Base-by-base conservation (phyloP, 1,284 basidiomycete genomes). In the Tylopilus sp. region DNA sequence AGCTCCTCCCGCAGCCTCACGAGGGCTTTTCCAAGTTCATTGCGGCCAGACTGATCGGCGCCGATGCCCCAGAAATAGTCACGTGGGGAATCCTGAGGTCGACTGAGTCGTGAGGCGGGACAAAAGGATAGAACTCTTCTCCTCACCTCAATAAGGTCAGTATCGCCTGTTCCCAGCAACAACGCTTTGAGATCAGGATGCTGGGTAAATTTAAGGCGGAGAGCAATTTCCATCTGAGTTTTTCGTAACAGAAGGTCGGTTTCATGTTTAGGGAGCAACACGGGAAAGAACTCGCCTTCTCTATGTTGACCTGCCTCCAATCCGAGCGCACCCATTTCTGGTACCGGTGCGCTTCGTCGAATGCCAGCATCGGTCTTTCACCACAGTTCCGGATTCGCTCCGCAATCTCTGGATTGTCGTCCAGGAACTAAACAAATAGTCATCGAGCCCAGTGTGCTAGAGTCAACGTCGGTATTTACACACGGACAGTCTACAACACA, bases 31-130 rank as follows among this genome's bases (percentile, higher is more conserved):
- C 84, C 84, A n/a, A 86, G 75, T 63, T 86, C 82, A 54, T 86
- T 86, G 35, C 78, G 74, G 19, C 84, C 85, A 55, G 71, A 68
- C 15, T 74, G 67, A 63, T 86, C 79, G 35, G 71, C 66, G 15
- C 84, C 84, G 49, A 78, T 65, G 19, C 84, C 85, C 84, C 84
- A 86, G 62, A 85, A 86, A 31, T 81, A 72, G 59, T 86, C 83
- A 58, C 78, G 79, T 52, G 79, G 78, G 11, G 82, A 83, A 57
- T 82, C 75, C 83, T 83, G 53, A 28, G 28, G 16, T 2, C 9
- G 7, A 40, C 23, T 42, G 18, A 53, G 35, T 42, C 21, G 11
- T 10, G 39, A n/a, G 15, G 19, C 9, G 6, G 28, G 23, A 48
- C 13, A 18, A n/a, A 36, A 26, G 3, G 16, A 39, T 8, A 23